phyloP scores from a whole-genome alignment of 2,329 filamentous ascomycete genomes.

The Diaporthe sp. region DNA sequence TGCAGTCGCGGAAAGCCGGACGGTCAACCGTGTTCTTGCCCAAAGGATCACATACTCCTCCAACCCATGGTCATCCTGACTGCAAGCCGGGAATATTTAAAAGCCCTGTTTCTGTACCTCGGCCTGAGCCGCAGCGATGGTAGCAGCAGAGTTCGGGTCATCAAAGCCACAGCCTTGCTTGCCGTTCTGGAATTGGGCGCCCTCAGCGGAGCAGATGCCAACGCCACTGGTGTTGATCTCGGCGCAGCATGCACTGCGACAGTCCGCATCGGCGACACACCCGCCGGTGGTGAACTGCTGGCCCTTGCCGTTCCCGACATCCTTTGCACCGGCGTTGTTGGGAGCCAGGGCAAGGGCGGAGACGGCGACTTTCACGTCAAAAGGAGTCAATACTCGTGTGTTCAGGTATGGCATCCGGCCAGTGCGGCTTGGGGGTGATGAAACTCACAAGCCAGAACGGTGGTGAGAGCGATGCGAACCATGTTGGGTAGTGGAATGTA shows the following conservation, averaged over 20 bases:
- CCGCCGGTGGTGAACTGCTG: constrained; percentile 52
- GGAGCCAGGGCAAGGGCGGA: constrained; percentile 47
- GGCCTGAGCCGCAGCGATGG: constrained; percentile 50
- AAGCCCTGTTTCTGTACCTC: constrained; percentile 51
- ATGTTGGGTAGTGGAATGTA: constrained; percentile 54
- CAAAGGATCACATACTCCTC: neutral
- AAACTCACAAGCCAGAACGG: constrained; percentile 47
- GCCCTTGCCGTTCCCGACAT: constrained; percentile 48
- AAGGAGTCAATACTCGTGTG: neutral
- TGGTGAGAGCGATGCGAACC: constrained; percentile 48
- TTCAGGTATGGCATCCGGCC: neutral
- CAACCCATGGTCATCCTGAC: neutral
- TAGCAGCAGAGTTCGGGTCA: constrained; percentile 48
- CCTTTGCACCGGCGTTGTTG: constrained; percentile 50
- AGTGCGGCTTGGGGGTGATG: neutral
- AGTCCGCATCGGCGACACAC: constrained; percentile 51
- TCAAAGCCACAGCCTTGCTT: constrained; percentile 52
- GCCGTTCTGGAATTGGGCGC: constrained; percentile 50
- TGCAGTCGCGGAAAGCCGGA: neutral
- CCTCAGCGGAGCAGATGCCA: constrained; percentile 51
- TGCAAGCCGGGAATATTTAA: constrained; percentile 34
- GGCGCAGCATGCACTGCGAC: constrained; percentile 48
- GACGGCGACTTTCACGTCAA: constrained; percentile 44
- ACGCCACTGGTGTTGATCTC: constrained; percentile 46
- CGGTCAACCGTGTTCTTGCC: neutral